Evolutionary conservation across 495 filamentous ascomycete genomes (phyloP).

Genomic region (Immersiella caudata): DNA sequence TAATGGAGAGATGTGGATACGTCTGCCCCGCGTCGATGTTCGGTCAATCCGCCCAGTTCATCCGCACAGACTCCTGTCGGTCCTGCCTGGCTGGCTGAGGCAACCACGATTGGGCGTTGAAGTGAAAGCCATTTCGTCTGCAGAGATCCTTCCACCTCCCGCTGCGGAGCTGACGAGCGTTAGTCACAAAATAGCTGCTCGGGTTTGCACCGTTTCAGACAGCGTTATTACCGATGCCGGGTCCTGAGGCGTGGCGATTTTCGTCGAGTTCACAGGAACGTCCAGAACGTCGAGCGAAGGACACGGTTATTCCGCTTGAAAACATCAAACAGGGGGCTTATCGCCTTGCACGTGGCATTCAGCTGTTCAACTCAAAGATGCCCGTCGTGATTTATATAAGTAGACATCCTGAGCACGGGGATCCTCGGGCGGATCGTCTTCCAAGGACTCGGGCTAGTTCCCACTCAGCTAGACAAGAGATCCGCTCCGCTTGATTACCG

Average conservation of each 20-base stretch:
- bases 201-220: too few species aligned
- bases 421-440: not conserved
- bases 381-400: not conserved
- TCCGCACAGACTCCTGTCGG: not conserved
- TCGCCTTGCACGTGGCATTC: not conserved
- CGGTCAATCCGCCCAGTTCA: not conserved
- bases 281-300: not conserved
- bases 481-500: not conserved
- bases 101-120: not conserved
- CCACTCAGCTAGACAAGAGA: not conserved
- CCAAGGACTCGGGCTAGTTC: not conserved
- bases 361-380: not conserved
- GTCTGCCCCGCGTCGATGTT: not conserved
- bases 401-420: not conserved
- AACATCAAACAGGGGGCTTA: not conserved
- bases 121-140: too few species aligned
- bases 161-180: too few species aligned
- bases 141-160: too few species aligned
- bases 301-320: not conserved
- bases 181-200: too few species aligned
- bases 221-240: too few species aligned
- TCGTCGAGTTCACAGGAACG: not conserved
- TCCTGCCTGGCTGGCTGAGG: not conserved
- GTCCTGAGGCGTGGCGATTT: too few species aligned
- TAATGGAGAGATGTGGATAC: not conserved